Evolutionary conservation across 306 rosid species (phyloP).

Genomic region (Urtica urens): DNA sequence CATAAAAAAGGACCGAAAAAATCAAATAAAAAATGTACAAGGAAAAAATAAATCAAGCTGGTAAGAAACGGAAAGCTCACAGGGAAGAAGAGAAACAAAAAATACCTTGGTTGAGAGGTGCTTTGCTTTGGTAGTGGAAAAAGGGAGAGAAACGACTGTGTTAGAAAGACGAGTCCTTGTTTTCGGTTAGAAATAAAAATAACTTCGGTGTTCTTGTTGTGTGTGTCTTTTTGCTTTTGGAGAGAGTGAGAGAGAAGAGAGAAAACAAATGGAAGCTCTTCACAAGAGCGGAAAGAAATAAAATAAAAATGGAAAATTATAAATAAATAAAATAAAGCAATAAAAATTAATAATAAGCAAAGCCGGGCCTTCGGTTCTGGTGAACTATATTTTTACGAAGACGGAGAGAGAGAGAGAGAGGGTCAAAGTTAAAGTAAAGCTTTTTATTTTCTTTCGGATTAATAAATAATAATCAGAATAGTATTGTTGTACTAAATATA

Average conservation of each 20-base stretch:
- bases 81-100: slow-evolving; percentile 24
- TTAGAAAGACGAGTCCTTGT: slow-evolving; percentile 19
- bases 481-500: background rate
- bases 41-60: slow-evolving; percentile 10
- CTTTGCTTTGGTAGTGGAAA: slow-evolving; percentile 37
- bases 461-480: no score
- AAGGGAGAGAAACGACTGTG: slow-evolving; percentile 23
- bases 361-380: slow-evolving; percentile 27
- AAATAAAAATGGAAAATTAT: slow-evolving; percentile 1
- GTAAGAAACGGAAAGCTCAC: slow-evolving; percentile 28
- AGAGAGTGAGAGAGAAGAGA: slow-evolving; percentile 17
- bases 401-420: slow-evolving; percentile 11
- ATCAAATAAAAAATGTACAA: slow-evolving; percentile 14
- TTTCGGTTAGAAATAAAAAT: slow-evolving; percentile 4
- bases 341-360: no score
- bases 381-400: slow-evolving; percentile 36
- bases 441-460: slow-evolving; percentile 5
- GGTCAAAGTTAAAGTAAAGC: slow-evolving; percentile 55
- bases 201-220: background rate
- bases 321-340: no score
- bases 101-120: slow-evolving; percentile 29
- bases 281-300: slow-evolving; percentile 7
- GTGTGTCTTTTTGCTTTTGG: background rate
- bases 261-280: slow-evolving; percentile 1
- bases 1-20: slow-evolving; percentile 19